A percentile compares a stretch with the other conserved stretches of the same genome.
Conservation (phyloP, 2,329 filamentous ascomycete species). For the Penicillium nordicum region DNA sequence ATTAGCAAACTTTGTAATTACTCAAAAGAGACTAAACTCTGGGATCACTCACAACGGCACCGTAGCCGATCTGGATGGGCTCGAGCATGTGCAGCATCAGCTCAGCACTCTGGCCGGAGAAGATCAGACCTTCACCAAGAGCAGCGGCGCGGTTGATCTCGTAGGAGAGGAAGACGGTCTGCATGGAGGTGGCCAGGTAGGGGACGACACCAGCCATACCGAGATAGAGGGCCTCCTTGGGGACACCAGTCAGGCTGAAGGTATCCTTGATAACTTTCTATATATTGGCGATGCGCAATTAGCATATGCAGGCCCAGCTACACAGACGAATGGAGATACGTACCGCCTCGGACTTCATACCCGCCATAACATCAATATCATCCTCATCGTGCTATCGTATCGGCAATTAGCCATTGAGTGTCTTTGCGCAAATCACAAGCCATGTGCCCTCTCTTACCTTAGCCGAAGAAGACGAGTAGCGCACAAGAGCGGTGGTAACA, state of each 20-base stretch:
- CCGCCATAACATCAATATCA: slow-evolving; percentile 48
- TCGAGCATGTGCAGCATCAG: slow-evolving; percentile 72
- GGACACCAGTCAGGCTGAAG: slow-evolving; percentile 62
- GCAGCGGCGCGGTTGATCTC: slow-evolving; percentile 68
- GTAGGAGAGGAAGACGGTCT: slow-evolving; percentile 78
- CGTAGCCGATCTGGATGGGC: slow-evolving; percentile 85
- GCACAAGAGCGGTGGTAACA: slow-evolving; percentile 48
- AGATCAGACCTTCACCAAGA: slow-evolving; percentile 60
- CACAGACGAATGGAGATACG: slow-evolving; percentile 25
- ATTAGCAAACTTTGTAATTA: slow-evolving; percentile 11
- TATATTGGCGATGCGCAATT: slow-evolving; percentile 5
- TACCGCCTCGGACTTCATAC: slow-evolving; percentile 59
- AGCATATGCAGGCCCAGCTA: neutral
- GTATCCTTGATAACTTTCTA: slow-evolving; percentile 67
- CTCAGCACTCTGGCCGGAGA: slow-evolving; percentile 68
- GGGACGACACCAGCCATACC: slow-evolving; percentile 77
- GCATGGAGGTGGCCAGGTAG: slow-evolving; percentile 77
- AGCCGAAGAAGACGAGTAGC: slow-evolving; percentile 44
- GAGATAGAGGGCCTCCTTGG: slow-evolving; percentile 64
- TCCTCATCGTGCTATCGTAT: slow-evolving; percentile 25
- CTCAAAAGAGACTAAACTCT: neutral
- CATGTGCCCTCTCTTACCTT: slow-evolving; percentile 45
- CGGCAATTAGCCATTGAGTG: slow-evolving; percentile 49
- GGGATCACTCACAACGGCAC: slow-evolving; percentile 66
- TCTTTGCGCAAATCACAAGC: slow-evolving; percentile 13